Conservation (phyloP, 805 yeast genomes). For the Ogataea dorogensis region DNA sequence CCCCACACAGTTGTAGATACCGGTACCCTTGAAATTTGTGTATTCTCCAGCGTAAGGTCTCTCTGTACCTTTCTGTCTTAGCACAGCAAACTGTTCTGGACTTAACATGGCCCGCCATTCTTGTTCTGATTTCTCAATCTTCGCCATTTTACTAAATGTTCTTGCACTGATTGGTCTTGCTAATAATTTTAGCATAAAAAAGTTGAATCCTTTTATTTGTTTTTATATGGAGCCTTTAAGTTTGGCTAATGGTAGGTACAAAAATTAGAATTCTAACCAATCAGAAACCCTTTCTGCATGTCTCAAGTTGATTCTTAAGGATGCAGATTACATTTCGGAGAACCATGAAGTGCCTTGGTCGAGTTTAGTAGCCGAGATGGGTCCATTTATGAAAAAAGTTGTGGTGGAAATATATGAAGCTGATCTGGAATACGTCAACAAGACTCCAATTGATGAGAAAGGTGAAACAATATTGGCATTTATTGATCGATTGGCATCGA, state of each 20-base stretch:
- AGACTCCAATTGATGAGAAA: slow-evolving; percentile 14
- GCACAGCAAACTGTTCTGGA: slow-evolving; percentile 74
- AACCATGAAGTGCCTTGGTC: slow-evolving; percentile 21
- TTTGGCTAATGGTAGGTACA: slow-evolving; percentile 7
- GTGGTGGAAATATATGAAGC: slow-evolving; percentile 19
- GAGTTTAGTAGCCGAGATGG: slow-evolving; percentile 12
- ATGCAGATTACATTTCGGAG: slow-evolving; percentile 18
- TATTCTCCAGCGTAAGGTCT: slow-evolving; percentile 65
- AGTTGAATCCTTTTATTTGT: background rate
- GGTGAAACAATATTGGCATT: slow-evolving; percentile 18
- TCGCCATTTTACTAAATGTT: slow-evolving; percentile 6
- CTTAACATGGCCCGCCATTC: slow-evolving; percentile 82
- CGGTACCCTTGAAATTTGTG: slow-evolving; percentile 46
- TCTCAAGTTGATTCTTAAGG: slow-evolving; percentile 16
- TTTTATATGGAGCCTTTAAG: slow-evolving; percentile 6
- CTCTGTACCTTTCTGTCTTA: slow-evolving; percentile 75
- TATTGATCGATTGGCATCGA: slow-evolving; percentile 11
- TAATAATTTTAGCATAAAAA: slow-evolving; percentile 4
- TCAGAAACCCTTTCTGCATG: slow-evolving; percentile 12
- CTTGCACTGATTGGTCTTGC: background rate
- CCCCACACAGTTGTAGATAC: slow-evolving; percentile 82
- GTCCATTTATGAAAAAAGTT: slow-evolving; percentile 10
- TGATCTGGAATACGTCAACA: slow-evolving; percentile 13
- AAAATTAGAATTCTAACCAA: background rate
- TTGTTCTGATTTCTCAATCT: slow-evolving; percentile 36